Conservation (phyloP, 331 rosid genomes). For the Malus hybrid region DNA sequence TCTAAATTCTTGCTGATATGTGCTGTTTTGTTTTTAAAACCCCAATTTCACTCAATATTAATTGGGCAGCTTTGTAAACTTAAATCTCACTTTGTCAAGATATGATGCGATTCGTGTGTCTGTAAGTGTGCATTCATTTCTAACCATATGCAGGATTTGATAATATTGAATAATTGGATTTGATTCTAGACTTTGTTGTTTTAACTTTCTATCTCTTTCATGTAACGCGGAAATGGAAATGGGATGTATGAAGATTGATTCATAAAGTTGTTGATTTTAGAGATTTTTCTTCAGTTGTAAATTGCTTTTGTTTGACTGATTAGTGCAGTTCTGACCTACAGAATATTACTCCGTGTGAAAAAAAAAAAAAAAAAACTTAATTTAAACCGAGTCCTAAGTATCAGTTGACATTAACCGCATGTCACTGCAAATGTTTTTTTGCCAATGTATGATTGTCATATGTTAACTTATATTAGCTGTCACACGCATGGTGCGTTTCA, state of each 20-base stretch:
- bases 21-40: not conserved
- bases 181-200: not conserved
- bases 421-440: not conserved
- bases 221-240: not conserved
- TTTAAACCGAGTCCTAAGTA: not conserved
- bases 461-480: not conserved
- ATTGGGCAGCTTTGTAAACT: not conserved
- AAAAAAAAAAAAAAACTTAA: not conserved
- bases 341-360: not conserved
- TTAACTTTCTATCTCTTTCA: not conserved
- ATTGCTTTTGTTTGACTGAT: not conserved
- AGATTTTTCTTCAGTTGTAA: not conserved
- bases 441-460: not conserved
- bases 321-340: not conserved
- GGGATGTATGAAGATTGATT: not conserved
- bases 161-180: not conserved
- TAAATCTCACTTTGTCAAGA: not conserved
- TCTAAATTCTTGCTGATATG: not conserved
- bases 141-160: not conserved
- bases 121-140: not conserved
- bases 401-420: not conserved
- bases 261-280: not conserved
- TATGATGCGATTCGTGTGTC: not conserved
- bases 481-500: not conserved
- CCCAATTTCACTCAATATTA: not conserved